Base-by-base conservation (phyloP, 805 yeast species). In the Cyberlindnera subsufficiens region DNA sequence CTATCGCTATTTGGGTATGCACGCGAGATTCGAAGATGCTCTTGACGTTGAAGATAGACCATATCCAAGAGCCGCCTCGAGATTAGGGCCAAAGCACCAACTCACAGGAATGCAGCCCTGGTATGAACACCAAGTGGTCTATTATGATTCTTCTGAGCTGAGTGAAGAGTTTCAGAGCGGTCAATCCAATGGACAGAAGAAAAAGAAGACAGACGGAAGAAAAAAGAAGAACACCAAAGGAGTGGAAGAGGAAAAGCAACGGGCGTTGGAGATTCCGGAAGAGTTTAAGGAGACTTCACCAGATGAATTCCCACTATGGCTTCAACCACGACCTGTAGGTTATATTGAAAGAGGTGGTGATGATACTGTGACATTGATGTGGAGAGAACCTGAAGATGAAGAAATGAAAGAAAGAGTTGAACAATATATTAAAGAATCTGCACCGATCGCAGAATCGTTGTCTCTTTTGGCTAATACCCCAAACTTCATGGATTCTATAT, bases 261-360 rank as follows among this genome's bases (percentile, higher is more conserved):
- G 38, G 6, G 60, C 52, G 3, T 32, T 75, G 16, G 61, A 59
- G n/a, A 44, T 79, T 1, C 86, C 86, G 0, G 57, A 64, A 8
- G 74, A 76, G 45, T 78, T 39, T 52, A 54, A 64, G 45, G 66
- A 68, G 39, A 42, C 55, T 0, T 60, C 65, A 16, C 69, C 72
- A 0, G 65, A 64, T 38, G 78, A 78, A 0, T 77, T 68, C 42
- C 90, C 90, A 0, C 73, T 72, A 0, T 87, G 95, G 95, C 64
- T 86, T 27, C 90, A 83, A 56, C 84, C 82, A 3, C 67, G 82
- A 46, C 96, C 96, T 0, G 69, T 71, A 39, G 96, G 96, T 0
- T 88, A 86, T 59, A 66, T 86, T 6, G 95, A 88, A 54, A 72
- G 98, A 54, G 97, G 97, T 2, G 79, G 76, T 4, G 85, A 81